phyloP scores from a whole-genome alignment of 116 monocot genomes.

The Zostera marina region DNA sequence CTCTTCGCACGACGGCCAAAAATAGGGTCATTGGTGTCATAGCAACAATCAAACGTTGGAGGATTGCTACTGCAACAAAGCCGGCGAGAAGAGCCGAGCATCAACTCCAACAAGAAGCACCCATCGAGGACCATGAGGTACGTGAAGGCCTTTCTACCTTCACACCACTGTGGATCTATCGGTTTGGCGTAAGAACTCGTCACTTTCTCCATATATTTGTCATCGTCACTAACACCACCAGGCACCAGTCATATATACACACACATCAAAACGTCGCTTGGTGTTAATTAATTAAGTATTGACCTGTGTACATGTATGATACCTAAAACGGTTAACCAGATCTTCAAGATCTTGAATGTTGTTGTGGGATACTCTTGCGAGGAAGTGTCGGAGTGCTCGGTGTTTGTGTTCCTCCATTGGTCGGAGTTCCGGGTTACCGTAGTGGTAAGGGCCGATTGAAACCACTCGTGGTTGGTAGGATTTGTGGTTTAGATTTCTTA shows the following conservation, averaged over 20 bases:
- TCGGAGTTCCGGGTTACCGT: slow-evolving; percentile 18
- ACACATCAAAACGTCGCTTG: neutral
- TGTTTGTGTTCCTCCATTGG: slow-evolving; percentile 72
- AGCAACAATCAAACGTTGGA: neutral
- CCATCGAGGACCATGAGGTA: slow-evolving; percentile 11
- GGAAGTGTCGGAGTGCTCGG: slow-evolving; percentile 38
- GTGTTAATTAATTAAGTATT: neutral
- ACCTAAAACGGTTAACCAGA: neutral
- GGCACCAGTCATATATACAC: neutral
- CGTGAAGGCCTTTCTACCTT: neutral
- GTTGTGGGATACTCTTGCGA: neutral
- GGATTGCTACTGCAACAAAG: neutral
- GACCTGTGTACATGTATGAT: neutral
- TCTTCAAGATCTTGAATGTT: neutral
- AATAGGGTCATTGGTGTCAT: neutral
- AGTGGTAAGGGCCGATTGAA: slow-evolving; percentile 81
- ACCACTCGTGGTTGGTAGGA: slow-evolving; percentile 49
- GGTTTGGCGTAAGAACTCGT: neutral
- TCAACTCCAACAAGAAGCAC: slow-evolving; percentile 14
- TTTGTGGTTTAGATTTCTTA: slow-evolving; percentile 45
- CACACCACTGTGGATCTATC: slow-evolving; percentile 2
- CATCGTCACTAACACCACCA: neutral
- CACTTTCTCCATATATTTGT: neutral
- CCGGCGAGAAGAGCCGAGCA: no score
- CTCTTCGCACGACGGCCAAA: neutral